Percentiles rank a stretch among this genome's conserved stretches.
phyloP scores from a whole-genome alignment of 768 basidiomycete species.

The Kwoniella heveanensis region DNA sequence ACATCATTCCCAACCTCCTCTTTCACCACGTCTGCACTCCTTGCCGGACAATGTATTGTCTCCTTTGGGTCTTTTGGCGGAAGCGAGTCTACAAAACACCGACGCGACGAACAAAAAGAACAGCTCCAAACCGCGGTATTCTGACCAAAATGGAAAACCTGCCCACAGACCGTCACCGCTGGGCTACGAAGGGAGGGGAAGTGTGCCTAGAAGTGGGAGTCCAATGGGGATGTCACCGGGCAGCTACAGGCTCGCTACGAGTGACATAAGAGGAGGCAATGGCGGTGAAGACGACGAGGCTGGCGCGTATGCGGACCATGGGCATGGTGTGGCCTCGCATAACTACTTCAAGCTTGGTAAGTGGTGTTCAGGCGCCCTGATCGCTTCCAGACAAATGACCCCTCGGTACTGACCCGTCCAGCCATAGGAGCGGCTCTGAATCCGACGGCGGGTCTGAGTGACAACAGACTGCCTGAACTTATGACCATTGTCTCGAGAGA shows the following conservation, averaged over 20 bases:
- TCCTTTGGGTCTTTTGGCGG: conserved; percentile 87
- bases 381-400: neutral
- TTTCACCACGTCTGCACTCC: conserved; percentile 83
- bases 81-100: conserved; percentile 65
- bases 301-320: conserved; percentile 6
- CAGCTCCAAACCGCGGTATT: conserved; percentile 4
- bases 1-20: conserved; percentile 51
- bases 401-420: neutral
- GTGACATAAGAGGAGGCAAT: conserved; percentile 56
- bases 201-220: conserved; percentile 17
- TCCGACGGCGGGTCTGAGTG: conserved; percentile 71
- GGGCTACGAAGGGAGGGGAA: conserved; percentile 18
- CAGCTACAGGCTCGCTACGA: conserved; percentile 39
- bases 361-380: conserved; percentile 26
- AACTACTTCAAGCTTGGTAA: conserved; percentile 90
- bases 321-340: conserved; percentile 70
- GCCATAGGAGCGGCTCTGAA: conserved; percentile 6
- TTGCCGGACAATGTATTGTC: conserved; percentile 90
- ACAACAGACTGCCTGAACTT: conserved; percentile 76
- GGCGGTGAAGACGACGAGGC: conserved; percentile 27
- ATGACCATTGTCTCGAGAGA: conserved; percentile 81
- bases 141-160: conserved; percentile 15
- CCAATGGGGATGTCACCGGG: conserved; percentile 24
- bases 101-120: conserved; percentile 25
- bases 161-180: conserved; percentile 35